Evolutionary conservation across 345 rosid species (phyloP).

Genomic region (Acer yangbiense): DNA sequence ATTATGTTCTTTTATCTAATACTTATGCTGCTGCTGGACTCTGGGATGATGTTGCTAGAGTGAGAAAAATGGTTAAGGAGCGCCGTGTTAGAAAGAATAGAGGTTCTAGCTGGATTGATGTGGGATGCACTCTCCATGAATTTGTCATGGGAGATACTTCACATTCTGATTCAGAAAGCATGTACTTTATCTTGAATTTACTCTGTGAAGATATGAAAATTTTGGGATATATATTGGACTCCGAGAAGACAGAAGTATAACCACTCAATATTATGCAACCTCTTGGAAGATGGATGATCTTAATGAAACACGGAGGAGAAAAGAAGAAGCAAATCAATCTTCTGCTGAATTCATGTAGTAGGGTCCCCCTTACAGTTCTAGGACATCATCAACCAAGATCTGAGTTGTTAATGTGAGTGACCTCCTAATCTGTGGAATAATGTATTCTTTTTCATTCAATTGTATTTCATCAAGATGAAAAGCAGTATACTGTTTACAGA

Average conservation of each 20-base stretch:
- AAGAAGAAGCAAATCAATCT: not conserved
- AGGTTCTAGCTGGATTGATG: conserved; percentile 43
- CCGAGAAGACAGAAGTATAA: not conserved
- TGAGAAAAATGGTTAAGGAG: conserved; percentile 34
- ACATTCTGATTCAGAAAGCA: conserved; percentile 38
- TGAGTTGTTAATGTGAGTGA: not conserved
- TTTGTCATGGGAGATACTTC: conserved; percentile 39
- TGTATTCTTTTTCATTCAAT: not conserved
- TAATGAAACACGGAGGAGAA: conserved; percentile 2
- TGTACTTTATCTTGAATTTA: conserved; percentile 23
- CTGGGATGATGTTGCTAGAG: conserved; percentile 32
- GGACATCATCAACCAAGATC: not conserved
- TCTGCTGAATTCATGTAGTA: not conserved
- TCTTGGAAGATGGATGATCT: conserved; percentile 19
- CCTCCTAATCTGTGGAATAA: not conserved
- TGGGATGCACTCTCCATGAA: conserved; percentile 33
- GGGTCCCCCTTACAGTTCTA: not conserved
- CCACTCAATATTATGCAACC: not conserved
- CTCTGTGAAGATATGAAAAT: conserved; percentile 33
- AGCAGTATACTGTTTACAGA: not conserved
- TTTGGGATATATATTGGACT: conserved; percentile 13
- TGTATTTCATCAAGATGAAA: not conserved
- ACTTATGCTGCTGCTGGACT: conserved; percentile 34
- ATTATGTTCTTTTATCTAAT: conserved; percentile 33
- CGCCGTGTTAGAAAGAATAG: conserved; percentile 35